phyloP scores from a whole-genome alignment of 257 asterid genomes.

The Solanum lignicaule region DNA sequence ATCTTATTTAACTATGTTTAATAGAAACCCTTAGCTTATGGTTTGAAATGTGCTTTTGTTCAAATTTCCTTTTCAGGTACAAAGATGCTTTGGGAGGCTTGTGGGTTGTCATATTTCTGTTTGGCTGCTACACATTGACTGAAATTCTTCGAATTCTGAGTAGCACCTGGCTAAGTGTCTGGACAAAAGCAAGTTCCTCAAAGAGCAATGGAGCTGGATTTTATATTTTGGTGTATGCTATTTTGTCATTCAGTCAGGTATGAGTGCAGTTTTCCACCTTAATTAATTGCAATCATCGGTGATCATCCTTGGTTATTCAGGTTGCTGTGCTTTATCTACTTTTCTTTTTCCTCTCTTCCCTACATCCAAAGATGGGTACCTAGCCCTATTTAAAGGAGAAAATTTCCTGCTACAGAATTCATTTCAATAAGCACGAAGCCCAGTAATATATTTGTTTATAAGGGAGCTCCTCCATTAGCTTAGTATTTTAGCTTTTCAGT shows the following conservation, averaged over 20 bases:
- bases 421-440: not conserved
- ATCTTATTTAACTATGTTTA: not conserved
- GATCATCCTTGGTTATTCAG: not conserved
- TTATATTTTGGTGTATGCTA: conserved; percentile 69
- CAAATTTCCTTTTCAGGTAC: conserved; percentile 33
- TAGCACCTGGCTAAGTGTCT: conserved; percentile 88
- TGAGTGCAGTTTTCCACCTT: not conserved
- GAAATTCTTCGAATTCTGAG: conserved; percentile 77
- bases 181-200: conserved; percentile 72
- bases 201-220: conserved; percentile 44
- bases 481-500: not conserved
- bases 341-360: not conserved
- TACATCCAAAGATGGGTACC: not conserved
- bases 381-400: not conserved
- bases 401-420: not conserved
- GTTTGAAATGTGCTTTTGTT: conserved; percentile 1
- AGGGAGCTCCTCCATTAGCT: not conserved
- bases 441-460: not conserved
- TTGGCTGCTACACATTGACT: conserved; percentile 48
- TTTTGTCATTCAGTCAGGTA: conserved; percentile 55
- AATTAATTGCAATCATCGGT: not conserved
- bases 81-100: conserved; percentile 75
- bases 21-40: not conserved
- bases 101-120: conserved; percentile 68
- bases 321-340: not conserved